These are phyloP conservation scores for Cajanus cajan DNA, from an alignment of 306 rosid species.

Conservation along the genomic window DNA sequence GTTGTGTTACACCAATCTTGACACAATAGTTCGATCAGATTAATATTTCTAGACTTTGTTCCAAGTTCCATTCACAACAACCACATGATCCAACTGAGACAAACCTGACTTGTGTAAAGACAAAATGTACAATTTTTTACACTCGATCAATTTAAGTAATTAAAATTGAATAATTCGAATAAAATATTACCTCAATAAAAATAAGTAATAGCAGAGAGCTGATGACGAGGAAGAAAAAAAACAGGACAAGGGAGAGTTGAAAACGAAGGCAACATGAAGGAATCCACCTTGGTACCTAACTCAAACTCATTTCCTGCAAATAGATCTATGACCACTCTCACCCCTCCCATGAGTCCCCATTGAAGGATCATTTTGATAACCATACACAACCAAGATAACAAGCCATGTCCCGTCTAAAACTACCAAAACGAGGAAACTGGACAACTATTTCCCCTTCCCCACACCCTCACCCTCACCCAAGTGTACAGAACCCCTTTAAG, in stretches of 20 bases:
- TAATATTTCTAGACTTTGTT: neutral
- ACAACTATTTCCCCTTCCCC: neutral
- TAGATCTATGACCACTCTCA: neutral
- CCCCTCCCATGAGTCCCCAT: neutral
- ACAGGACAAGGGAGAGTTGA: neutral
- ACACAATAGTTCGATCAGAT: neutral
- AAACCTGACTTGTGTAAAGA: neutral
- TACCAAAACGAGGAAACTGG: neutral
- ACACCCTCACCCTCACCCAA: neutral
- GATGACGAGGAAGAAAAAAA: neutral
- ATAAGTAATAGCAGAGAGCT: neutral
- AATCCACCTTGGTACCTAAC: neutral
- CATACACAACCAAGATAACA: neutral
- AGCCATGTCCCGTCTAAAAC: neutral
- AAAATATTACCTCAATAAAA: neutral
- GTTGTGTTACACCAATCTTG: neutral
- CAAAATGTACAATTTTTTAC: neutral
- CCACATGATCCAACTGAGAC: neutral
- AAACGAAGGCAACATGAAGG: neutral
- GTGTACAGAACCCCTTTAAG: neutral
- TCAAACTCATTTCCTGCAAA: neutral
- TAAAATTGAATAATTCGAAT: neutral
- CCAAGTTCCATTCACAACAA: neutral
- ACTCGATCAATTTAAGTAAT: neutral
- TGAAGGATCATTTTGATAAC: neutral